Evolutionary conservation across 768 basidiomycete genomes (phyloP), one percentile per base, ranked within the genome.

Genomic region (Auricularia heimuer): DNA sequence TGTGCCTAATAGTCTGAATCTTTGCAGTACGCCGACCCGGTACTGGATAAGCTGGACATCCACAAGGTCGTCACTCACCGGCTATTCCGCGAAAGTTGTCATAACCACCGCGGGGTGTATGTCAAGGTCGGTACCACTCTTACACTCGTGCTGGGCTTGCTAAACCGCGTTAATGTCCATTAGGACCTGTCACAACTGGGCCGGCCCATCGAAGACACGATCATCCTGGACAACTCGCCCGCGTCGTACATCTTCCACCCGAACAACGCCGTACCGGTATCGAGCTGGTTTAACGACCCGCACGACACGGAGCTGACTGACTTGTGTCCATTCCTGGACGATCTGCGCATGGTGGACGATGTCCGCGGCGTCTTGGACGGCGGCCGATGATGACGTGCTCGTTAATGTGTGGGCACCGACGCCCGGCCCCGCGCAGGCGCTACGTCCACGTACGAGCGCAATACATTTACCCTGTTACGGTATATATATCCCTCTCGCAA

Each of bases 161-260:
- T 29, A 29, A 29, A 29, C 29, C 29, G 29, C 29, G 29, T 29
- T 1, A 29, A 29, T 29, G 29, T 29, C 29, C 29, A 29, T 29
- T 64, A 77, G 39, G 80, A 82, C 66, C 73, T 82, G 14, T 81
- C 80, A 3, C 81, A 80, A 69, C 76, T 82, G 47, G 81, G 81
- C 24, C 75, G 81, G 24, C 76, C 77, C 16, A 78, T 82, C 63
- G 73, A 77, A 62, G 77, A 78, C 21, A 75, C 72, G 61, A 81
- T 82, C 75, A 82, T 82, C 73, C 78, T 82, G 69, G 81, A 82
- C 71, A 82, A 82, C 71, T 80, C 79, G 34, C 81, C 81, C 6
- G 80, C 80, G 7, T 79, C 77, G 11, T 82, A 82, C 73, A 79
- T 81, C 65, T 82, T 82, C 77, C 81, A 82, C 70, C 79, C 79